Percentiles rank a stretch among this genome's conserved stretches.
Evolutionary conservation across 768 basidiomycete genomes (phyloP).

Genomic region (Tricholoma furcatifolium): DNA sequence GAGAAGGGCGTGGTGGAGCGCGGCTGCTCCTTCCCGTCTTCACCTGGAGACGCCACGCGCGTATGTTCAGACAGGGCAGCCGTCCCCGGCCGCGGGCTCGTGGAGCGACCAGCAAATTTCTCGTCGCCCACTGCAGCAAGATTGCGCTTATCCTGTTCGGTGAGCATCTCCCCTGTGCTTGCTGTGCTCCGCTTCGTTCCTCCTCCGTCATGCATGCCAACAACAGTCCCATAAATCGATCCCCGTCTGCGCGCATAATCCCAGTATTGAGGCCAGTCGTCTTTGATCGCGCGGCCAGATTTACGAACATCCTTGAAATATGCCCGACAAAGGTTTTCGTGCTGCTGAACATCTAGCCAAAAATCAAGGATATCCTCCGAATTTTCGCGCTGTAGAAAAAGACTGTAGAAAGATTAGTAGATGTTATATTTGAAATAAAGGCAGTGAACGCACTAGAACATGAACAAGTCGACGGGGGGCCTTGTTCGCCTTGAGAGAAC

Average conservation of each 20-base stretch:
- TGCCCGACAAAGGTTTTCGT: conserved; percentile 96
- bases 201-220: conserved; percentile 61
- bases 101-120: conserved; percentile 50
- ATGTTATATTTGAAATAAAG: not conserved
- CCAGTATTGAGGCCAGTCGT: conserved; percentile 99
- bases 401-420: conserved; percentile 41
- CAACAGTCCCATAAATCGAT: conserved; percentile 89
- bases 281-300: conserved; percentile 87
- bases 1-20: too few species aligned
- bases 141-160: conserved; percentile 69
- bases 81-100: conserved; percentile 55
- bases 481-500: conserved; percentile 88
- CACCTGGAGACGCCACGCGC: conserved; percentile 46
- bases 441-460: conserved; percentile 83
- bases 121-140: conserved; percentile 52
- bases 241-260: conserved; percentile 90
- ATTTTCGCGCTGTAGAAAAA: conserved; percentile 94
- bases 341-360: conserved; percentile 99
- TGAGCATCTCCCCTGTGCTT: conserved; percentile 72
- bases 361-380: conserved; percentile 97
- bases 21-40: conserved; percentile 26
- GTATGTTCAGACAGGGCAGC: conserved; percentile 42
- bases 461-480: conserved; percentile 97
- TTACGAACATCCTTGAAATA: conserved; percentile 99
- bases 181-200: conserved; percentile 75